Evolutionary conservation across 1,139 yeast genomes (phyloP).

Genomic region (Scheffersomyces parashehatae): DNA sequence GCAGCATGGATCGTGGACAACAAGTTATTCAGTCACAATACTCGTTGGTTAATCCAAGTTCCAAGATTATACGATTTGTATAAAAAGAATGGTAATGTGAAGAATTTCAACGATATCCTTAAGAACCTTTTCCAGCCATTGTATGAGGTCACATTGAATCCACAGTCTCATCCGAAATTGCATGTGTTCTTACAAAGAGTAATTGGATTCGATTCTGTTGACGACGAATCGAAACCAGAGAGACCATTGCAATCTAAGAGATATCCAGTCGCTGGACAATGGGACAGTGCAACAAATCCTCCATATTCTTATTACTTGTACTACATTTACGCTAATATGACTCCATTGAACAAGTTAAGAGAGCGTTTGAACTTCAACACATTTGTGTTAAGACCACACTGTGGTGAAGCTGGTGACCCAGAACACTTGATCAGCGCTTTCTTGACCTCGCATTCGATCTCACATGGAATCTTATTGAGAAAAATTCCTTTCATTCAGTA

Average conservation of each 20-base stretch:
- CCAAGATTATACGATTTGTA: slow-evolving; percentile 92
- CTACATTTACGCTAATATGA: slow-evolving; percentile 81
- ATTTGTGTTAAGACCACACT: slow-evolving; percentile 91
- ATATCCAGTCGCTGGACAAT: slow-evolving; percentile 77
- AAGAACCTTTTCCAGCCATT: slow-evolving; percentile 84
- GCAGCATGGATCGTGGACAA: slow-evolving; percentile 96
- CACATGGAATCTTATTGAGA: slow-evolving; percentile 91
- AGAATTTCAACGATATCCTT: slow-evolving; percentile 73
- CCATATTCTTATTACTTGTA: slow-evolving; percentile 97
- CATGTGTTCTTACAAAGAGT: slow-evolving; percentile 88
- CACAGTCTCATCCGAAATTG: slow-evolving; percentile 83
- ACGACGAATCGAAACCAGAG: slow-evolving; percentile 94
- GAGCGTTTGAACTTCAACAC: slow-evolving; percentile 74
- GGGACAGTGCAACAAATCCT: slow-evolving; percentile 82
- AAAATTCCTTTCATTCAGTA: slow-evolving; percentile 95
- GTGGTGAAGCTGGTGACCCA: slow-evolving; percentile 99
- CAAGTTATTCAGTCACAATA: slow-evolving; percentile 88
- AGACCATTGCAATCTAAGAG: slow-evolving; percentile 70
- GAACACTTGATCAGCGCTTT: slow-evolving; percentile 93
- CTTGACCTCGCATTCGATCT: slow-evolving; percentile 85
- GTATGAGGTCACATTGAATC: slow-evolving; percentile 85
- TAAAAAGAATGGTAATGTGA: slow-evolving; percentile 71
- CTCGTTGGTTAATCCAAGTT: slow-evolving; percentile 94
- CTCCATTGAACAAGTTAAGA: slow-evolving; percentile 85
- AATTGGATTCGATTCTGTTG: slow-evolving; percentile 97